Evolutionary conservation across 805 yeast species (phyloP).

Genomic region (Lachancea sp.): DNA sequence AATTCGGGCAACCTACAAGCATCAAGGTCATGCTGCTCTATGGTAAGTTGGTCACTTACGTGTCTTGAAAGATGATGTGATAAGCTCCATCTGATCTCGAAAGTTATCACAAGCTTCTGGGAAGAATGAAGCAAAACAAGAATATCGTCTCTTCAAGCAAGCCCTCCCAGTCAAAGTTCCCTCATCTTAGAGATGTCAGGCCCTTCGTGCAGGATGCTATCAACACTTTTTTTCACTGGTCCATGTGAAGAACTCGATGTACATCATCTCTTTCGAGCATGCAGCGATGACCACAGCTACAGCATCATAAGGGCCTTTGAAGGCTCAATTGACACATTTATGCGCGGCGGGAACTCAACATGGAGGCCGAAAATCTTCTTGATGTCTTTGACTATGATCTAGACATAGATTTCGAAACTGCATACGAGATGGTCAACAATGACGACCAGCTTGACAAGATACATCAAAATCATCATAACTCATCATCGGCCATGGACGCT

Average conservation of each 20-base stretch:
- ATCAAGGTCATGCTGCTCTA: no score
- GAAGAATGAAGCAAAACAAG: no score
- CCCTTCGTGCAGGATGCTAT: background rate
- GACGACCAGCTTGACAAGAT: slow-evolving; percentile 4
- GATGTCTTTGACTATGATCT: slow-evolving; percentile 26
- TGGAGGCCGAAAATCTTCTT: slow-evolving; percentile 12
- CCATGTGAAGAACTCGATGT: slow-evolving; percentile 1
- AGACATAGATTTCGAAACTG: slow-evolving; percentile 32
- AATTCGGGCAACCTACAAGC: no score
- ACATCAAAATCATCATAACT: background rate
- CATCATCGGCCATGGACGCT: background rate
- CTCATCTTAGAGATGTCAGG: background rate
- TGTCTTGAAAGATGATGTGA: no score
- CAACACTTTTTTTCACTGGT: background rate
- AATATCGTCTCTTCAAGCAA: no score
- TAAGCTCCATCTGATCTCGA: no score
- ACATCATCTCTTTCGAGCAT: no score
- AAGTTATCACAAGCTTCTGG: no score
- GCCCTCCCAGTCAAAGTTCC: no score
- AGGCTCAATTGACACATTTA: background rate
- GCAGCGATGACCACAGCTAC: background rate
- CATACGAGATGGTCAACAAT: slow-evolving; percentile 27
- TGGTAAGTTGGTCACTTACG: no score
- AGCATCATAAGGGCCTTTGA: background rate
- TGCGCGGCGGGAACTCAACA: background rate